Conservation (phyloP, 208 protist species). For the Herpetomonas samuelpessoai region DNA sequence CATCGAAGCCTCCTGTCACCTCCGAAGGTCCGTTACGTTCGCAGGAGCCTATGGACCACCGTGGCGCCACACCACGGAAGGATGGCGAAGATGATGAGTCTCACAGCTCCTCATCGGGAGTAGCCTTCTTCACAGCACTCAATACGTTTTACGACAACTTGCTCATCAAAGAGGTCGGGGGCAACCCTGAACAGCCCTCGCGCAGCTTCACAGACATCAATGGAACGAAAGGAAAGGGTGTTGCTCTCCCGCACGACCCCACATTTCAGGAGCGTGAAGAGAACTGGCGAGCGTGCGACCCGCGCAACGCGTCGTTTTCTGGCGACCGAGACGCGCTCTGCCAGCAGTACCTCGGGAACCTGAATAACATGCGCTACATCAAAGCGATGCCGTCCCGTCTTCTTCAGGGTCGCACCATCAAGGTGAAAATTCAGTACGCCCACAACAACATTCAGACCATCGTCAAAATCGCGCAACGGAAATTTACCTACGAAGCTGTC, state of each 20-base stretch:
- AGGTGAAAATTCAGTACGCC: constrained; percentile 69
- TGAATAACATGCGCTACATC: constrained; percentile 79
- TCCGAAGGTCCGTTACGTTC: no score
- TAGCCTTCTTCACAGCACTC: constrained; percentile 18
- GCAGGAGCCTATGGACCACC: no score
- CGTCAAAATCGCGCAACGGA: constrained; percentile 78
- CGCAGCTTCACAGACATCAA: constrained; percentile 61
- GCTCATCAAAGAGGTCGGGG: constrained; percentile 24
- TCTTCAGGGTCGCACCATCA: constrained; percentile 73
- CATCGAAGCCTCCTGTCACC: not conserved
- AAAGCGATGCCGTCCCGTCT: constrained; percentile 66
- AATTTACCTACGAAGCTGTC: constrained; percentile 77
- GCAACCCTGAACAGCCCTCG: constrained; percentile 59
- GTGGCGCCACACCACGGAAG: no score
- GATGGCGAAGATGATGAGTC: not conserved
- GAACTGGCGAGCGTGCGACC: constrained; percentile 61
- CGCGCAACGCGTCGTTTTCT: constrained; percentile 64
- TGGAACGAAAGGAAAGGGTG: constrained; percentile 28
- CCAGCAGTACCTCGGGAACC: constrained; percentile 62
- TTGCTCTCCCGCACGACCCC: constrained; percentile 50
- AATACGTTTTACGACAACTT: constrained; percentile 41
- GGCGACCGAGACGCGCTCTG: constrained; percentile 51
- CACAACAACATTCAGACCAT: constrained; percentile 74
- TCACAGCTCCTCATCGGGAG: not conserved
- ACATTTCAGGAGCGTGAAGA: constrained; percentile 13